Evolutionary conservation across 2,329 filamentous ascomycete genomes (phyloP).

Genomic region (Neurospora sp.): DNA sequence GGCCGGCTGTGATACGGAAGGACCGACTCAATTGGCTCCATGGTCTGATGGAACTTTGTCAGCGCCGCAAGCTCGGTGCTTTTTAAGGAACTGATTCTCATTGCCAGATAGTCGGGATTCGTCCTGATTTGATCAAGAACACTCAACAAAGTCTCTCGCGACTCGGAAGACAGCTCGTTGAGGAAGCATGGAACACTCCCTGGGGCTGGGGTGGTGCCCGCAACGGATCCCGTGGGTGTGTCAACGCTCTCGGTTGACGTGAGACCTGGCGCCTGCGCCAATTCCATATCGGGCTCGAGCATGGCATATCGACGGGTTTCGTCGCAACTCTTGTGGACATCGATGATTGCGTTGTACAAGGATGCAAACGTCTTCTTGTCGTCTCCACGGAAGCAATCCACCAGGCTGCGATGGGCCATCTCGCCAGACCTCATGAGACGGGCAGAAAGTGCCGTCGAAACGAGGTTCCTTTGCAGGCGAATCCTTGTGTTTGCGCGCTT

Average conservation of each 20-base stretch:
- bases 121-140: slow-evolving; percentile 77
- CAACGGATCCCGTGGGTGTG: slow-evolving; percentile 34
- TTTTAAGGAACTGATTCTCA: slow-evolving; percentile 66
- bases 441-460: slow-evolving; percentile 65
- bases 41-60: slow-evolving; percentile 65
- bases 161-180: slow-evolving; percentile 65
- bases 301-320: slow-evolving; percentile 61
- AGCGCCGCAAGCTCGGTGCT: slow-evolving; percentile 68
- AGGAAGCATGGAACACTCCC: slow-evolving; percentile 47
- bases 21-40: slow-evolving; percentile 77
- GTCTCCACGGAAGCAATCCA: slow-evolving; percentile 68
- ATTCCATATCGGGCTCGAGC: slow-evolving; percentile 62
- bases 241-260: slow-evolving; percentile 41
- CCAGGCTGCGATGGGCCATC: slow-evolving; percentile 63
- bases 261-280: slow-evolving; percentile 41
- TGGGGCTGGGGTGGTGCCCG: slow-evolving; percentile 26
- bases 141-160: slow-evolving; percentile 64
- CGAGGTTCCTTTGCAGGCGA: slow-evolving; percentile 63
- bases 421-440: slow-evolving; percentile 67
- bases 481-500: slow-evolving; percentile 64
- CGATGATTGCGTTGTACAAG: slow-evolving; percentile 68
- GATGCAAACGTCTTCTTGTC: slow-evolving; percentile 69
- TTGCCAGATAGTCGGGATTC: slow-evolving; percentile 80
- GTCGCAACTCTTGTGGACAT: slow-evolving; percentile 69
- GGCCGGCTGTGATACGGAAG: slow-evolving; percentile 55